Evolutionary conservation across 2,329 filamentous ascomycete species (phyloP).

Genomic region (Cladophialophora psammophila): DNA sequence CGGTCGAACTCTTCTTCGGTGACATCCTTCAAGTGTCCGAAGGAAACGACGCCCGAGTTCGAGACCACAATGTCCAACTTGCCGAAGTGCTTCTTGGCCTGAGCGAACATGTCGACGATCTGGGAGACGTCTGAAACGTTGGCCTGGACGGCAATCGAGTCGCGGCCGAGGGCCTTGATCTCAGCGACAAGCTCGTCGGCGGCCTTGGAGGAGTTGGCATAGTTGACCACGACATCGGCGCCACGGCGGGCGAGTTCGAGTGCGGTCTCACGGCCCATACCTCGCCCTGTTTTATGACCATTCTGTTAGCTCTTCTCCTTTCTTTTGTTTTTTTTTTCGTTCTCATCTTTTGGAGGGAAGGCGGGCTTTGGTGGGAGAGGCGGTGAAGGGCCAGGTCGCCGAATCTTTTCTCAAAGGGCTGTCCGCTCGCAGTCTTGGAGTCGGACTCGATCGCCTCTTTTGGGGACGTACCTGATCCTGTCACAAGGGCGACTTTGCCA

Average conservation of each 20-base stretch:
- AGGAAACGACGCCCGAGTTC: conserved; percentile 66
- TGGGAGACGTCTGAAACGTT: conserved; percentile 71
- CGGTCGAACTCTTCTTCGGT: conserved; percentile 75
- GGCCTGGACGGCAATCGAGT: conserved; percentile 70
- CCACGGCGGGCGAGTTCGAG: conserved; percentile 51
- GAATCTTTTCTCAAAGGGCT: neutral
- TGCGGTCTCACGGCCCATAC: conserved; percentile 53
- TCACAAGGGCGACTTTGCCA: conserved; percentile 53
- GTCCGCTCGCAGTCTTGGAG: neutral
- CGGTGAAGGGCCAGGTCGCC: conserved; percentile 22
- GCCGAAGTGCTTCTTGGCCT: conserved; percentile 69
- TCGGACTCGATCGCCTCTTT: neutral
- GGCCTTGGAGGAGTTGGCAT: conserved; percentile 66
- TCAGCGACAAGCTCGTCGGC: conserved; percentile 70
- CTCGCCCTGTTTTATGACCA: conserved; percentile 45
- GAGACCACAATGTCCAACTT: conserved; percentile 71
- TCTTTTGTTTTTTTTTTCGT: neutral
- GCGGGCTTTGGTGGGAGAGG: conserved; percentile 8
- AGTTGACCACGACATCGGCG: conserved; percentile 52
- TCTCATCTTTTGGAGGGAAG: neutral
- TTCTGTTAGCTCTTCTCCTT: conserved; percentile 5
- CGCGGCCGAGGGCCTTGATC: conserved; percentile 70
- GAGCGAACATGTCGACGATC: conserved; percentile 68
- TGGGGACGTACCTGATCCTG: conserved; percentile 41
- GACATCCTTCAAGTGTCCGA: conserved; percentile 73